A percentile compares a stretch with the other conserved stretches of the same genome.
Conservation (phyloP, 1,284 basidiomycete species). For the Moniliella sp. region DNA sequence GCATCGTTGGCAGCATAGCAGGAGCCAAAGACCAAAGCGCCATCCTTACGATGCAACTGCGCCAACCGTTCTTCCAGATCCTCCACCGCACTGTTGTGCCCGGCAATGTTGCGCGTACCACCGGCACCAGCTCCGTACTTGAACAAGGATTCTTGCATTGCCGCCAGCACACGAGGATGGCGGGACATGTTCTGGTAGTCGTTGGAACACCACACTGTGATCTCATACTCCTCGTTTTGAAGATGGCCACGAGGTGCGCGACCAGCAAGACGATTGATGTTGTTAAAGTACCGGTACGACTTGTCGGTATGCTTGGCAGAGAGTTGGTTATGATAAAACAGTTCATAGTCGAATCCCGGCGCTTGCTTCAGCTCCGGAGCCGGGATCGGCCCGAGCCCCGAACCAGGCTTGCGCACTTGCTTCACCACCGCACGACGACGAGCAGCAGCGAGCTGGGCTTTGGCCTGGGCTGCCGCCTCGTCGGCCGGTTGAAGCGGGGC, state of each 20-base stretch:
- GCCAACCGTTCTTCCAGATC: conserved; percentile 79
- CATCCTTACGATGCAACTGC: conserved; percentile 71
- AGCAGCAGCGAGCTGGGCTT: conserved; percentile 24
- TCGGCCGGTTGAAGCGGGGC: conserved; percentile 31
- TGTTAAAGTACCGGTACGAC: conserved; percentile 79
- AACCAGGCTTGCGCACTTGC: conserved; percentile 30
- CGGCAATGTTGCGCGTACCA: conserved; percentile 95
- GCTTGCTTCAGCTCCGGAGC: conserved; percentile 21
- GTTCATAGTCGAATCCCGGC: conserved; percentile 58
- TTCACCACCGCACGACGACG: conserved; percentile 16
- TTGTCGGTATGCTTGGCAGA: conserved; percentile 96
- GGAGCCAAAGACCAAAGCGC: conserved; percentile 87
- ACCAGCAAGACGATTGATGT: conserved; percentile 83
- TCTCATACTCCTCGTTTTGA: conserved; percentile 57
- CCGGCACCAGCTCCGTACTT: conserved; percentile 94
- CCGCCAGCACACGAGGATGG: conserved; percentile 79
- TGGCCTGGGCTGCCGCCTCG: no score
- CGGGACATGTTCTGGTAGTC: conserved; percentile 98
- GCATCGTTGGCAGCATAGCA: conserved; percentile 99
- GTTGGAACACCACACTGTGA: conserved; percentile 96
- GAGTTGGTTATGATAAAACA: conserved; percentile 68
- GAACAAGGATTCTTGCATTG: conserved; percentile 87
- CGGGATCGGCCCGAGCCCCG: conserved; percentile 32
- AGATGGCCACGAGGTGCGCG: conserved; percentile 92
- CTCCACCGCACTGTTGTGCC: conserved; percentile 89